Base-by-base conservation (phyloP, 2,329 filamentous ascomycete genomes). In the Raffaelea albimanens region DNA sequence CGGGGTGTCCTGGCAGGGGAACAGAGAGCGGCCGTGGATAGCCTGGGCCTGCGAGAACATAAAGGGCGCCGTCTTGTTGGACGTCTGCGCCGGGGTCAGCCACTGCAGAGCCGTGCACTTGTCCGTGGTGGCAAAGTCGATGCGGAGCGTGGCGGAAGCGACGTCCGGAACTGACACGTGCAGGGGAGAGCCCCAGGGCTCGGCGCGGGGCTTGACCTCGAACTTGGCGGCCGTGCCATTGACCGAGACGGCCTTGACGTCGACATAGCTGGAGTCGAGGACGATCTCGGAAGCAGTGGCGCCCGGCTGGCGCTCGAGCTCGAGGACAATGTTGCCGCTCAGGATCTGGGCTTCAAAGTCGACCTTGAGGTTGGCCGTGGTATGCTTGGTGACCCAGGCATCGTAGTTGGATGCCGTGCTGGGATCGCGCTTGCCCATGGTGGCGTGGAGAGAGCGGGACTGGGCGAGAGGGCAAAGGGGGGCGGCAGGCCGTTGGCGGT, bases 1-100 rank as follows among this genome's bases (percentile, higher is more conserved):
- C 3, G 93, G 93, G 1, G 93, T 97, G 62, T 98, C 93, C 69
- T 97, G 91, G 67, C 91, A 97, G 7, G 93, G 93, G 65, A 97
- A 95, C 52, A 97, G 78, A 43, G 89, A 95, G 51, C 93, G 82
- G 40, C 87, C 88, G 60, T 97, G 90, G 59, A 96, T 97, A 46
- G 91, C 90, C 71, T 98, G 91, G 65, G 90, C 95, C 70, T 97
- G 93, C 40, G 87, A 94, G 71, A 97, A 97, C 82, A 97, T 91
- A 67, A 96, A 97, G 1, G 91, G 91, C 56, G 94, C 85, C 66
- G 89, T 93, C 71, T 89, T 90, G 76, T 95, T 96, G 50, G 87
- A 88, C 1, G 93, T 97, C 69, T 97, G 93, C 29, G 84, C 85
- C 2, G 89, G 88, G 0, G 86, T 90, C 65, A 98, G 76, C 91